Percentiles rank a stretch among this genome's conserved stretches.
Conservation (phyloP, 495 filamentous ascomycete genomes). For the Cercophora sp. region DNA sequence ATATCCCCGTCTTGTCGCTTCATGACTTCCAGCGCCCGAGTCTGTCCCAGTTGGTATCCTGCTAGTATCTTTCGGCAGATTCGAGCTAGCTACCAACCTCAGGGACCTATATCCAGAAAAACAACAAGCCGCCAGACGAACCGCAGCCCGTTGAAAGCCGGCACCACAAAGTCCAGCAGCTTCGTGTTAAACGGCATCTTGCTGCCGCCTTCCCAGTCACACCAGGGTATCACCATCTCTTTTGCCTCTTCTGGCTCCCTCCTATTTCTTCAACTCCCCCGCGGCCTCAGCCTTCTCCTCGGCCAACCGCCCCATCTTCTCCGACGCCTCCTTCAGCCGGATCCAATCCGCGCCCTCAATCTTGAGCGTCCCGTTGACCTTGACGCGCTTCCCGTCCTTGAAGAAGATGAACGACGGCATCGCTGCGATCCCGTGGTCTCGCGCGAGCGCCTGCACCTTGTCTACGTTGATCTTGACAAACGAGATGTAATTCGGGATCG, state of each 20-base stretch:
- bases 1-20: too few relatives aligned
- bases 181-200: too few relatives aligned
- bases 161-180: too few relatives aligned
- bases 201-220: too few relatives aligned
- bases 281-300: slow-evolving; percentile 26
- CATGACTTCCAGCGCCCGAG: too few relatives aligned
- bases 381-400: slow-evolving; percentile 66
- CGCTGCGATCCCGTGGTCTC: slow-evolving; percentile 48
- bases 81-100: too few relatives aligned
- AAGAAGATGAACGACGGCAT: slow-evolving; percentile 91
- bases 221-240: too few relatives aligned
- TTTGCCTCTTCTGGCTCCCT: neutral
- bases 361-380: slow-evolving; percentile 55
- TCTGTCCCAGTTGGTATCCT: too few relatives aligned
- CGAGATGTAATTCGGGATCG: slow-evolving; percentile 44
- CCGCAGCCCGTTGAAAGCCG: too few relatives aligned
- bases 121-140: too few relatives aligned
- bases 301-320: slow-evolving; percentile 28
- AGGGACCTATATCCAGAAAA: too few relatives aligned
- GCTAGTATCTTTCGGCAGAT: too few relatives aligned
- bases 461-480: slow-evolving; percentile 63
- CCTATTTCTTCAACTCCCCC: slow-evolving; percentile 10
- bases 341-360: slow-evolving; percentile 26
- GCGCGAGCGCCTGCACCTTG: slow-evolving; percentile 44
- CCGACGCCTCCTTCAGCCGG: slow-evolving; percentile 18